Evolutionary conservation across 495 filamentous ascomycete species (phyloP), one percentile per base, ranked within the genome.

Genomic region (Neurospora pannonica): DNA sequence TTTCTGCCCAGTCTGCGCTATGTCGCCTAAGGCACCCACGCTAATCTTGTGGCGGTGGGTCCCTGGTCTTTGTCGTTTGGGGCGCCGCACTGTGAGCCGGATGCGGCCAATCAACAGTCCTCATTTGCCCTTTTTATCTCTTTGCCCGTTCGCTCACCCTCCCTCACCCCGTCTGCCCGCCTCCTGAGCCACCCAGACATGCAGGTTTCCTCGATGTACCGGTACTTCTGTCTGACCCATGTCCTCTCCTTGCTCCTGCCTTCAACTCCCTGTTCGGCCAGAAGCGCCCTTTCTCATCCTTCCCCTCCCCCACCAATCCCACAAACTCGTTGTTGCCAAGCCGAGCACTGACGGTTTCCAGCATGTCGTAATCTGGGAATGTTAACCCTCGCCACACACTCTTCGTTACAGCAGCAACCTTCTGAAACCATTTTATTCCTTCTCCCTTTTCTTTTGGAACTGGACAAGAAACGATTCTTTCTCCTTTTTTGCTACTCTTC

Each of bases 21-120:
- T 38, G 69, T 34, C 48, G 78, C 81, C 81, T 81, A 70, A 83
- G 81, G 81, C 82, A 77, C 69, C 77, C 38, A 81, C 77, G 74
- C 78, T 75, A 76, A 70, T 71, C 74, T 70, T 73, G 81, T 80
- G 78, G 78, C 77, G 78, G 78, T 76, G 78, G 78, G 73, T 78
- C 75, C 76, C 75, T 75, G 71, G 72, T 72, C 75, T 74, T 78
- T 79, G 73, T 74, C 75, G 75, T 77, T 80, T 80, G 74, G 74
- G 46, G 72, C 54, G 76, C 40, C 73, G 75, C 75, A 70, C 73
- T 75, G 76, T 62, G 71, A 17, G 36, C 62, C 9, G 15, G 4
- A 19, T 74, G 42, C 73, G 69, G 40, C 81, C 76, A 82, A 82
- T 82, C 77, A 81, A 39, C 60, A 6, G 4, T 9, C 36, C 5